phyloP scores from a whole-genome alignment of 2,329 filamentous ascomycete species.

The Stenocarpella maydis region DNA sequence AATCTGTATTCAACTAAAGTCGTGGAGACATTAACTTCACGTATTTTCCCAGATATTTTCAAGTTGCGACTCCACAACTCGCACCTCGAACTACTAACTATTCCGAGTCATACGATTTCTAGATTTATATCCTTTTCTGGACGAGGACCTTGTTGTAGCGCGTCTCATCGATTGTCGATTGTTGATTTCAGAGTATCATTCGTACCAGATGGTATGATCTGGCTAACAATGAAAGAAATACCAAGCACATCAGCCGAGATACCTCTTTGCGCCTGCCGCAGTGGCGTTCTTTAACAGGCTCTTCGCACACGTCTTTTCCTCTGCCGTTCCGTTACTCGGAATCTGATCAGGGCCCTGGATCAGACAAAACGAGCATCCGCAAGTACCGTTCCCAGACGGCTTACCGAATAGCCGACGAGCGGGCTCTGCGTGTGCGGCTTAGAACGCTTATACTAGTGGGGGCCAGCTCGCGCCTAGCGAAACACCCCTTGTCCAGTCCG shows the following conservation, averaged over 20 bases:
- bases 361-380: background rate
- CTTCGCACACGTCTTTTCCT: background rate
- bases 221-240: background rate
- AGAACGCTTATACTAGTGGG: background rate
- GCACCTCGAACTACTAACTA: background rate
- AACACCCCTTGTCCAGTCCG: background rate
- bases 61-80: background rate
- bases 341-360: background rate
- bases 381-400: background rate
- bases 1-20: background rate
- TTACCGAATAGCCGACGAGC: background rate
- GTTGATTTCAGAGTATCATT: background rate
- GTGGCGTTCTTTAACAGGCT: background rate
- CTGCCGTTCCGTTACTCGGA: background rate
- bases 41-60: background rate
- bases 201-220: no score
- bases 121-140: background rate
- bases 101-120: background rate
- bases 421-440: no score
- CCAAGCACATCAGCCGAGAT: background rate
- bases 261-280: background rate
- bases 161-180: background rate
- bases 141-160: background rate
- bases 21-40: background rate
- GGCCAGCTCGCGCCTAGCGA: background rate